Evolutionary conservation across 2,329 filamentous ascomycete species (phyloP), one percentile per base, ranked within the genome.

Genomic region (Zymoseptoria passerinii): DNA sequence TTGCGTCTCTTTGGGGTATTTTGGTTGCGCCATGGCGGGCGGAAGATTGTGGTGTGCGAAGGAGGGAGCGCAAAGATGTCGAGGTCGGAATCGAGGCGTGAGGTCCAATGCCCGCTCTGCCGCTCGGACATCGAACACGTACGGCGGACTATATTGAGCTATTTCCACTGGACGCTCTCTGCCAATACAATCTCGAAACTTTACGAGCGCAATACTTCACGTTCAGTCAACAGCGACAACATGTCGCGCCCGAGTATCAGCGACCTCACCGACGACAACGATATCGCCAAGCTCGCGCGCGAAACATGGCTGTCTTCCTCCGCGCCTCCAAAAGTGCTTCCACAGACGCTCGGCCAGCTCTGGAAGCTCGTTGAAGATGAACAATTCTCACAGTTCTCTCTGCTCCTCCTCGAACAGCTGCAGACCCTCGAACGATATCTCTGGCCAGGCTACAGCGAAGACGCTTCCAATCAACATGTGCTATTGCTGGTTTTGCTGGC

Each of bases 381-480:
- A 56, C 81, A 83, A 57, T 97, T 96, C 70, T 80, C 83, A 35
- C 84, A 87, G 72, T 87, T 85, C 71, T 88, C 88, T 4, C 80
- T 99, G 20, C 78, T 95, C 63, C 82, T 89, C 27, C 80, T 99
- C 57, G 94, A 99, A 75, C 92, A 91, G 66, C 76, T 97, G 67
- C 94, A 96, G 76, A 85, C 92, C 49, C 76, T 99, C 59, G 94
- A 99, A 73, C 88, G 90, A 70, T 97, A 95, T 71, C 81, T 99
- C 28, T 99, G 94, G 94, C 94, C 94, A 51, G 90, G 88, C 54
- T 99, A 95, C 72, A 85, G 83, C 10, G 64, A 71, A 16, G 86
- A 94, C 68, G 85, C 90, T 3, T 95, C 92, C 29, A 95, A 99
- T 72, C 87, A 91, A 69, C 92, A 99, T 72, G 87, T 96, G 56